Conservation (phyloP, 1,284 basidiomycete genomes). For the Meripilus lineatus region DNA sequence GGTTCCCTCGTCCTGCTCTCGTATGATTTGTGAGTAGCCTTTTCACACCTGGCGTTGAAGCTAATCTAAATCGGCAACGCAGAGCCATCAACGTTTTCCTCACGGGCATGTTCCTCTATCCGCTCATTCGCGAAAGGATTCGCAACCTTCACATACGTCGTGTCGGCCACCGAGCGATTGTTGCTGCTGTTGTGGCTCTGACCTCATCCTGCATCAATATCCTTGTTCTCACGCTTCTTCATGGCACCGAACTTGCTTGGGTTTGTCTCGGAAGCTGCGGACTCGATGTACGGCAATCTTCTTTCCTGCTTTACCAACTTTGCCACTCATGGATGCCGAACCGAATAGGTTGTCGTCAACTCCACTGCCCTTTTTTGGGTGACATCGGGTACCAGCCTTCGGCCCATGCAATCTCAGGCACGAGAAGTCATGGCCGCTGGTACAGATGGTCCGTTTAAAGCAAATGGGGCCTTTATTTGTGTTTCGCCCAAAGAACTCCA, state of each 20-base stretch:
- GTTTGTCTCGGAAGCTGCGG: constrained; percentile 51
- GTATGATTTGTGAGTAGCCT: constrained; percentile 35
- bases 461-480: constrained; percentile 9
- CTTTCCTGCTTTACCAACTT: constrained; percentile 1
- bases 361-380: constrained; percentile 24
- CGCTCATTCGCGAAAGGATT: constrained; percentile 33
- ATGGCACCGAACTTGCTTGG: constrained; percentile 48
- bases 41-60: constrained; percentile 8
- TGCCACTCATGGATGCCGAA: not conserved
- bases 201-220: constrained; percentile 42
- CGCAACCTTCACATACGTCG: constrained; percentile 30
- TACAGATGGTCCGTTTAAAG: constrained; percentile 10
- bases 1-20: constrained; percentile 37
- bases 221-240: constrained; percentile 40
- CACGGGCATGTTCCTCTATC: constrained; percentile 43
- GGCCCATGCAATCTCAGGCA: constrained; percentile 1
- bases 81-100: constrained; percentile 39
- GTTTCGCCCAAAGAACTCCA: no score
- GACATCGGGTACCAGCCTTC: constrained; percentile 16
- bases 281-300: constrained; percentile 34
- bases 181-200: constrained; percentile 41
- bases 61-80: no score
- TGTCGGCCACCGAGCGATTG: constrained; percentile 38
- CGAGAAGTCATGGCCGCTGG: not conserved
- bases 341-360: constrained; percentile 20